Evolutionary conservation across 192 early-diverging fungal genomes (phyloP).

Genomic region (Allomyces macrogynus): DNA sequence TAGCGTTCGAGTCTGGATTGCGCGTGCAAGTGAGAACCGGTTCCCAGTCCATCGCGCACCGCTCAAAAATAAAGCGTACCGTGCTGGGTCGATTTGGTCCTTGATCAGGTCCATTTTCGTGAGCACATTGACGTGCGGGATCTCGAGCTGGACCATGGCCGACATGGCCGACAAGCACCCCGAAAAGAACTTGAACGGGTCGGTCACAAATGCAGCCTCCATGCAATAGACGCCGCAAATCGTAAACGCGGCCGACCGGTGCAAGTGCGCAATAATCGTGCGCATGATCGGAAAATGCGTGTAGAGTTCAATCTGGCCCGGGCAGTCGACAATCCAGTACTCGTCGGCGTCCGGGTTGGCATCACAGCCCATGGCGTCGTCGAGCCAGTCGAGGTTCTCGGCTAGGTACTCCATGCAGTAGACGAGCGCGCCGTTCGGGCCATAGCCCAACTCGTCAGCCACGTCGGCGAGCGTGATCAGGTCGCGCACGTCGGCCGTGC

Average conservation of each 20-base stretch:
- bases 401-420: slow-evolving; percentile 91
- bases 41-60: no score
- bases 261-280: slow-evolving; percentile 44
- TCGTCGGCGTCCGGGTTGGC: slow-evolving; percentile 57
- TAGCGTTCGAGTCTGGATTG: slow-evolving; percentile 28
- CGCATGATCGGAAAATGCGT: slow-evolving; percentile 95
- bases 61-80: neutral
- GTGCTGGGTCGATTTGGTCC: slow-evolving; percentile 7
- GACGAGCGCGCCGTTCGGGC: slow-evolving; percentile 90
- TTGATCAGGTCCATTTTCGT: slow-evolving; percentile 91
- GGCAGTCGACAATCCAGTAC: slow-evolving; percentile 92
- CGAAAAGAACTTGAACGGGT: slow-evolving; percentile 88
- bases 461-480: slow-evolving; percentile 96
- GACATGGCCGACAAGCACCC: slow-evolving; percentile 89
- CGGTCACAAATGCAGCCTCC: slow-evolving; percentile 50
- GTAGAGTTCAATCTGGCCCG: slow-evolving; percentile 96
- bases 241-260: slow-evolving; percentile 42
- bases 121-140: slow-evolving; percentile 97
- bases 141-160: slow-evolving; percentile 88
- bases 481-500: slow-evolving; percentile 77
- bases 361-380: slow-evolving; percentile 54
- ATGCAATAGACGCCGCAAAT: slow-evolving; percentile 55
- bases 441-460: slow-evolving; percentile 89
- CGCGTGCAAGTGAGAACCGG: no score
- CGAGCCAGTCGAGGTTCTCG: slow-evolving; percentile 92